phyloP scores from a whole-genome alignment of 208 protist genomes.

The Wallacemonas sp. region DNA sequence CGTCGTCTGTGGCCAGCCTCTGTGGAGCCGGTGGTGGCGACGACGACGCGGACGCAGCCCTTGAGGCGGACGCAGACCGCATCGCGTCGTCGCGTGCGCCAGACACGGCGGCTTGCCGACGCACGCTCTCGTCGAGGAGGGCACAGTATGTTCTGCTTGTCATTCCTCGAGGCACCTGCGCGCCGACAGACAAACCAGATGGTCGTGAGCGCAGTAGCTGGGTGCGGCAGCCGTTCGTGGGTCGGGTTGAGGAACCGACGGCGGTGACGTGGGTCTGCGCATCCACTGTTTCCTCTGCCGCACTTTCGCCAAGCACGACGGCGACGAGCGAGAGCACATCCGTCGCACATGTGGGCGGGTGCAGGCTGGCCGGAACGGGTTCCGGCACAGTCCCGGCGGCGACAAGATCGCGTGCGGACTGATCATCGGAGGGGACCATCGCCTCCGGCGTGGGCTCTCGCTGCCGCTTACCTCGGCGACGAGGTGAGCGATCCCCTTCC shows the following conservation, averaged over 20 bases:
- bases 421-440: background rate
- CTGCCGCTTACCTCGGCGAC: background rate
- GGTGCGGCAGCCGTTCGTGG: background rate
- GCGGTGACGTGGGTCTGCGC: no score
- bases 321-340: no score
- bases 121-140: slow-evolving; percentile 20
- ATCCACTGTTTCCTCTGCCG: no score
- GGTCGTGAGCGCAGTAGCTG: background rate
- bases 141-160: slow-evolving; percentile 9
- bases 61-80: no score
- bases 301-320: no score
- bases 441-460: background rate
- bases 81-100: background rate
- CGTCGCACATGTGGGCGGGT: no score
- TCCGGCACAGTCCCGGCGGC: no score
- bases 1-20: no score
- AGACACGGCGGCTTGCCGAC: background rate
- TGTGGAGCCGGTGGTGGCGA: background rate
- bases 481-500: background rate
- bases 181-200: background rate
- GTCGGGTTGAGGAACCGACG: no score
- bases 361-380: no score
- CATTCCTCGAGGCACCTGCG: slow-evolving; percentile 13
- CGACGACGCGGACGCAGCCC: background rate
- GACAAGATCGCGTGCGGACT: no score